These are phyloP conservation scores for Septoria petroselini DNA, from an alignment of 2,329 filamentous ascomycete species.

Conservation along the genomic window DNA sequence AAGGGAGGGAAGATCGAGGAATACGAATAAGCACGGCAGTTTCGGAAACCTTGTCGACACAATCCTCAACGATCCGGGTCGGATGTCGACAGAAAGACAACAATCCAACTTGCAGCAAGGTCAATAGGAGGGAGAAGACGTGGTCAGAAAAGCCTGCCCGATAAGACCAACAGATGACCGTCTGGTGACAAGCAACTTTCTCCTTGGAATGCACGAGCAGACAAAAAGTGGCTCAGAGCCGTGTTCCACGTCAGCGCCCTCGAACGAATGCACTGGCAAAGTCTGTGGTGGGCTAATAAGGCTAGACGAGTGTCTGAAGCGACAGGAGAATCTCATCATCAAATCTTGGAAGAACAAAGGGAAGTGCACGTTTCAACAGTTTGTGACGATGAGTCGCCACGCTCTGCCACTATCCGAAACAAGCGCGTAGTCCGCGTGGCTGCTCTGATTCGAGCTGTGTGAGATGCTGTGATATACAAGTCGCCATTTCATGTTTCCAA, in stretches of 20 bases:
- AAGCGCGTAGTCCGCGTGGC: slow-evolving; percentile 12
- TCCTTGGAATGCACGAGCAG: slow-evolving; percentile 11
- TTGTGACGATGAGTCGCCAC: slow-evolving; percentile 5
- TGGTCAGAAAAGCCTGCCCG: not conserved
- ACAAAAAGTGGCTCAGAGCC: slow-evolving; percentile 1
- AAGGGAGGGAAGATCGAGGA: slow-evolving; percentile 2
- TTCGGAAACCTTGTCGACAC: not conserved
- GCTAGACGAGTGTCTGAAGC: slow-evolving; percentile 5
- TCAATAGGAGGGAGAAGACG: not conserved
- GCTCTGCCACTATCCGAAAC: slow-evolving; percentile 7
- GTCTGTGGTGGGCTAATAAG: no score
- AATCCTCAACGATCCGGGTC: slow-evolving; percentile 1
- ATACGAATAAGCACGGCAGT: slow-evolving; percentile 9
- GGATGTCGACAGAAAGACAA: not conserved
- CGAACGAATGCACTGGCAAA: not conserved
- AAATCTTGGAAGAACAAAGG: slow-evolving; percentile 1
- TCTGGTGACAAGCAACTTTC: not conserved
- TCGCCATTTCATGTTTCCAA: no score
- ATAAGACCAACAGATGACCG: not conserved
- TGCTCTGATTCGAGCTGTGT: no score
- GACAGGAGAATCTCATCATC: slow-evolving; percentile 2
- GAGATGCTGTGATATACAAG: not conserved
- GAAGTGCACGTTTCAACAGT: not conserved
- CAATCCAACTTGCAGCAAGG: not conserved
- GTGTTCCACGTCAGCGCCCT: slow-evolving; percentile 13